Conservation (phyloP, 1,139 yeast genomes). For the Saccharomycopsis hybrid region DNA sequence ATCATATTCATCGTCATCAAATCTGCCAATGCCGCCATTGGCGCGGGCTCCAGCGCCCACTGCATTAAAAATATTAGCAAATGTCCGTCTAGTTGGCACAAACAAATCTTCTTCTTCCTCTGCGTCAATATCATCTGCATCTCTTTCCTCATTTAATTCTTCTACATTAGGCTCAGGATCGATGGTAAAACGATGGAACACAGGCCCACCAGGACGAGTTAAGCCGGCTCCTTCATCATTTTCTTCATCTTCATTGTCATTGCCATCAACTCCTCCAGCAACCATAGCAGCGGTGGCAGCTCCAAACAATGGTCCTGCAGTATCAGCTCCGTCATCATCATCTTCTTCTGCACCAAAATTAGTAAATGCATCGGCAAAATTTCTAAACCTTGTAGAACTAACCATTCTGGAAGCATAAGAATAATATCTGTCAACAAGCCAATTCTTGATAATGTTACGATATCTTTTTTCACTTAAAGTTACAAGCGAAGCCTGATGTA, state of each 20-base stretch:
- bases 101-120: slow-evolving; percentile 18
- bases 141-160: neutral
- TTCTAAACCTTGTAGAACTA: too few species aligned
- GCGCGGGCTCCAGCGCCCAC: too few species aligned
- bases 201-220: neutral
- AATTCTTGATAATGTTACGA: slow-evolving; percentile 46
- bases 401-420: neutral
- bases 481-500: slow-evolving; percentile 43
- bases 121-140: slow-evolving; percentile 3
- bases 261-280: slow-evolving; percentile 29
- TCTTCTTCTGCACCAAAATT: too few species aligned
- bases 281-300: too few species aligned
- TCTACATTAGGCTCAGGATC: slow-evolving; percentile 21
- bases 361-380: slow-evolving; percentile 52
- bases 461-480: slow-evolving; percentile 46
- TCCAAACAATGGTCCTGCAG: too few species aligned
- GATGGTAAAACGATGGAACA: too few species aligned
- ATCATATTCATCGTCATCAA: too few species aligned
- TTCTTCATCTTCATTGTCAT: slow-evolving; percentile 28
- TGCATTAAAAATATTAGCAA: too few species aligned
- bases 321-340: too few species aligned
- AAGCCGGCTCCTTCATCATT: neutral
- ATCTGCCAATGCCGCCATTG: too few species aligned
- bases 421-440: slow-evolving; percentile 46
- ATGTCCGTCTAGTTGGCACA: too few species aligned